phyloP scores from a whole-genome alignment of 306 rosid species.

The Astragalus membranaceus region DNA sequence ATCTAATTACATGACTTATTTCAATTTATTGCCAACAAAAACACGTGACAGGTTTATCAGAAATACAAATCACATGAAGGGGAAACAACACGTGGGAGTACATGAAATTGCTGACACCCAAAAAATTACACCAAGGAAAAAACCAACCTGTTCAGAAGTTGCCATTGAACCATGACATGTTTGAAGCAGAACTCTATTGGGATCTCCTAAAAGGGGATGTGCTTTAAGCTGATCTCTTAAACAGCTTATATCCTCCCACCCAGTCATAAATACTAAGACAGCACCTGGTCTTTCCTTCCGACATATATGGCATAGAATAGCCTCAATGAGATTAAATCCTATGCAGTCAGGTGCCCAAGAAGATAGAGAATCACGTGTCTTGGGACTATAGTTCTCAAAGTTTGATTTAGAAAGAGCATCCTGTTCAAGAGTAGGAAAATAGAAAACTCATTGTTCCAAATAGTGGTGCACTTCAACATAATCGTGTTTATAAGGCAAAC shows the following conservation, averaged over 20 bases:
- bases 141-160: constrained; percentile 82
- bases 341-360: constrained; percentile 86
- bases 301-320: constrained; percentile 90
- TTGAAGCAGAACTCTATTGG: constrained; percentile 82
- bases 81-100: background rate
- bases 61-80: constrained; percentile 5
- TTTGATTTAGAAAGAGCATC: constrained; percentile 80
- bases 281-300: constrained; percentile 95
- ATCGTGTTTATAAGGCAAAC: constrained; percentile 4
- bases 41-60: background rate
- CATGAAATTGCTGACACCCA: background rate
- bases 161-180: constrained; percentile 99
- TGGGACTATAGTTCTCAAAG: constrained; percentile 76
- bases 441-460: constrained; percentile 8
- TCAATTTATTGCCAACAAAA: constrained; percentile 2
- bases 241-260: constrained; percentile 97
- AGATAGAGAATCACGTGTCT: constrained; percentile 76
- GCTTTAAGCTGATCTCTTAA: constrained; percentile 91
- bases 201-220: constrained; percentile 95
- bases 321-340: constrained; percentile 95
- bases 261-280: constrained; percentile 91
- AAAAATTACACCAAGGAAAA: constrained; percentile 9
- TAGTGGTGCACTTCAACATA: background rate
- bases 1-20: background rate
- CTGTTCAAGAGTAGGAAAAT: constrained; percentile 39